Evolutionary conservation across 2,329 filamentous ascomycete genomes (phyloP).

Genomic region (Spiromastix sp.): DNA sequence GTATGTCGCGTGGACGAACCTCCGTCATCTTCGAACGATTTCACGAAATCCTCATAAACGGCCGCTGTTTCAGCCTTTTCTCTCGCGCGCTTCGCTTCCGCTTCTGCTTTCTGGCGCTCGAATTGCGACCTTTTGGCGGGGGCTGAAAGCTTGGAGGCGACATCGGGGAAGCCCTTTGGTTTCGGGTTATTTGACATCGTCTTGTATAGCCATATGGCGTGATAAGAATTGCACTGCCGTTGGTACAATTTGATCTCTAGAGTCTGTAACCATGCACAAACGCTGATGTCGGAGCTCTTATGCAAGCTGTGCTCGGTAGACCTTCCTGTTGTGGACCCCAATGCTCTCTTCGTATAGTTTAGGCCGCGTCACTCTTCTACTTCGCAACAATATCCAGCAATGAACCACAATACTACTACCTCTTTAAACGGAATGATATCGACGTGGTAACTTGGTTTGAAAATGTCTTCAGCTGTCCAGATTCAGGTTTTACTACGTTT

Average conservation of each 20-base stretch:
- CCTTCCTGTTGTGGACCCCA: no score
- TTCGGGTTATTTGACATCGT: constrained; percentile 30
- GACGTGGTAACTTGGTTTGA: constrained; percentile 6
- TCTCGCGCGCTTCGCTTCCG: constrained; percentile 73
- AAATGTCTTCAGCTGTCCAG: constrained; percentile 16
- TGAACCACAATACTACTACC: no score
- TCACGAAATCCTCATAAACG: constrained; percentile 78
- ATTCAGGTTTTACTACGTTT: constrained; percentile 44
- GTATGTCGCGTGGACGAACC: constrained; percentile 12
- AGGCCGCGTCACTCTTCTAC: no score
- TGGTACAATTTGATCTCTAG: no score
- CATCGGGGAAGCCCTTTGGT: constrained; percentile 51
- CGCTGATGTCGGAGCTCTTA: no score
- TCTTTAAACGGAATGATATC: no score
- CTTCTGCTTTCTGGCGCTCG: constrained; percentile 79
- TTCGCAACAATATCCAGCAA: no score
- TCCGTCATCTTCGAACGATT: constrained; percentile 47
- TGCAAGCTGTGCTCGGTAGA: no score
- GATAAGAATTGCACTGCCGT: not conserved
- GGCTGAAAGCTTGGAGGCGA: constrained; percentile 67
- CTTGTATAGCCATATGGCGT: not conserved
- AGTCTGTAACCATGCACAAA: no score
- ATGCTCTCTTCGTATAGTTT: no score
- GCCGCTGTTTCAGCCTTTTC: constrained; percentile 82
- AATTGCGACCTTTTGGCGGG: constrained; percentile 77